Evolutionary conservation across 805 yeast genomes (phyloP).

Genomic region (Wickerhamomyces queroliae): DNA sequence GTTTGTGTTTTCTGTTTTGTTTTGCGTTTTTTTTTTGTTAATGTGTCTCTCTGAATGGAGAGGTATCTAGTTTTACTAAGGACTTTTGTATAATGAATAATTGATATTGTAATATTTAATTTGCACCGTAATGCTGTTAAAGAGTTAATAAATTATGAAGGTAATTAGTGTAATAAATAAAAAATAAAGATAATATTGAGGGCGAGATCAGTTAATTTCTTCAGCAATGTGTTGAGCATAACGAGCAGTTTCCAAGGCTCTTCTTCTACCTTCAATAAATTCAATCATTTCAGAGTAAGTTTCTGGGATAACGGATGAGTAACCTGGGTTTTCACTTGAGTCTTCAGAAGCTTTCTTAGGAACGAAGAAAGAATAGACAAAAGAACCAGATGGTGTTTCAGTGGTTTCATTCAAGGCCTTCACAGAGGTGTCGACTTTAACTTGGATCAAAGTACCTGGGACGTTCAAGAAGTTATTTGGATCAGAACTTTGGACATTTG

Average conservation of each 20-base stretch:
- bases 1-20: background rate
- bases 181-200: no score
- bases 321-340: constrained; percentile 41
- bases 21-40: background rate
- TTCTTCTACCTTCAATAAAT: constrained; percentile 84
- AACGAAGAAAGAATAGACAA: constrained; percentile 84
- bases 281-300: constrained; percentile 91
- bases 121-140: no score
- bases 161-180: no score
- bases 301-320: constrained; percentile 75
- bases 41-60: background rate
- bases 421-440: constrained; percentile 79
- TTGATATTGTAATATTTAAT: no score
- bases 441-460: constrained; percentile 88
- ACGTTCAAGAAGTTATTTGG: constrained; percentile 54
- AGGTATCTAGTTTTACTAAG: background rate
- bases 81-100: background rate
- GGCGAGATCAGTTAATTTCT: constrained; percentile 2
- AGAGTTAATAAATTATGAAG: no score
- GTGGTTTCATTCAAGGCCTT: constrained; percentile 57
- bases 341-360: constrained; percentile 44
- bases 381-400: constrained; percentile 74
- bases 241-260: constrained; percentile 76
- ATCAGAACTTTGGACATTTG: constrained; percentile 46
- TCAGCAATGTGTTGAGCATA: constrained; percentile 44